Evolutionary conservation across 2,329 filamentous ascomycete species (phyloP), one percentile per base, ranked within the genome.

Genomic region (Thielaviopsis euricoi): DNA sequence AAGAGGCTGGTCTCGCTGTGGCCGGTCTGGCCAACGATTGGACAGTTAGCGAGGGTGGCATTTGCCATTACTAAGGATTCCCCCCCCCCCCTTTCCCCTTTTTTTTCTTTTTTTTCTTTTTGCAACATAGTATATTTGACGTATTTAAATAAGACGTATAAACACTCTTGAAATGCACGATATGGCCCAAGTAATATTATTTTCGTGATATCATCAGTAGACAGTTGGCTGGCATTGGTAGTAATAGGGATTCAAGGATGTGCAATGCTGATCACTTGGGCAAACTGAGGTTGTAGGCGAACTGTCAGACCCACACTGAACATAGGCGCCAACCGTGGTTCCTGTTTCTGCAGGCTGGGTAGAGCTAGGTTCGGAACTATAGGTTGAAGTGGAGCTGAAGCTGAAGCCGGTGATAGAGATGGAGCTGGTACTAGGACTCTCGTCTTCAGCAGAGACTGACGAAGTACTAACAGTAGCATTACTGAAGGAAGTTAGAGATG

Each of bases 21-120:
- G 73, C 72, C 57, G 90, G 90, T 0, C 72, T 96, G 56, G 89
- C 89, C 6, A 88, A 87, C 1, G 85, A 82, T 0, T 96, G 90
- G 90, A 86, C 82, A n/a, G 84, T 93, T 66, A 88, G 94, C 65
- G 88, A 95, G 59, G 79, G 81, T 5, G 81, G 80, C 0, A 78
- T 82, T 33, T 82, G 79, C 64, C 72, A 73, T 58, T 79, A 78
- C 61, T 81, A 62, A 64, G 43, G 21, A 29, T n/a, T n/a, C n/a
- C n/a, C n/a, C n/a, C n/a, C n/a, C n/a, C n/a, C n/a, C n/a, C n/a
- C n/a, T n/a, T n/a, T n/a, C n/a, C n/a, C n/a, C n/a, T n/a, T n/a
- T n/a, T n/a, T n/a, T n/a, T n/a, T n/a, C n/a, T n/a, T n/a, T n/a
- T n/a, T n/a, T n/a, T 2, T 23, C 21, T 37, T 46, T 56, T 19